phyloP scores from a whole-genome alignment of 805 yeast species.

The Metschnikowia gruessii region DNA sequence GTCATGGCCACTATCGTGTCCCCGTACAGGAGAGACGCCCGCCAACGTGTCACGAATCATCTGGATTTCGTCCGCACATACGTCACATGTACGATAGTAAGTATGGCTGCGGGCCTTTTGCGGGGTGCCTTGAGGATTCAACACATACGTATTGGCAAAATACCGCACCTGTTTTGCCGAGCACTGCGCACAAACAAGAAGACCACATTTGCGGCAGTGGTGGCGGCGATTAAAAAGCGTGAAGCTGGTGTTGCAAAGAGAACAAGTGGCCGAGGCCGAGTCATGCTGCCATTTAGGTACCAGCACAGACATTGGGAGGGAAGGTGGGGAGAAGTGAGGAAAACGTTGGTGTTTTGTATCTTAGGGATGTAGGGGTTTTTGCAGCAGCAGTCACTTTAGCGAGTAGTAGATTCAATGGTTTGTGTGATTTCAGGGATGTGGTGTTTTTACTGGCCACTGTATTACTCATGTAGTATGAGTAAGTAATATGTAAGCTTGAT shows the following conservation, averaged over 20 bases:
- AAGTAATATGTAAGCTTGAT: background rate
- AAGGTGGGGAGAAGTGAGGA: too few relatives aligned
- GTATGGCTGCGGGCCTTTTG: constrained; percentile 14
- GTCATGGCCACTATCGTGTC: too few relatives aligned
- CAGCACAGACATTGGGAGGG: constrained; percentile 1
- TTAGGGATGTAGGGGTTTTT: too few relatives aligned
- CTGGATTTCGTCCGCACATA: constrained; percentile 56
- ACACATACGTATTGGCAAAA: constrained; percentile 21
- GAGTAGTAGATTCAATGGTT: too few relatives aligned
- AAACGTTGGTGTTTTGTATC: too few relatives aligned
- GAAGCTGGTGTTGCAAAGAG: constrained; percentile 51
- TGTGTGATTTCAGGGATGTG: too few relatives aligned
- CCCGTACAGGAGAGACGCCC: too few relatives aligned
- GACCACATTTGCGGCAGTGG: constrained; percentile 82
- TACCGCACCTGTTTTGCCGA: constrained; percentile 47
- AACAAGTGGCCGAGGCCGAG: constrained; percentile 48
- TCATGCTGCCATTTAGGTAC: constrained; percentile 66
- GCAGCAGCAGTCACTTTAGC: too few relatives aligned
- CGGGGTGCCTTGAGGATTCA: constrained; percentile 17
- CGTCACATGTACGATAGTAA: constrained; percentile 68
- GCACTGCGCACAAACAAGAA: constrained; percentile 71
- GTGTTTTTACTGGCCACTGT: too few relatives aligned
- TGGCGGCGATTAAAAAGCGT: constrained; percentile 69
- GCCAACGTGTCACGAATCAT: constrained; percentile 23
- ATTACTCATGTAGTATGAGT: background rate